These are phyloP conservation scores for Sordariomycetes sp. DNA, from an alignment of 2,329 filamentous ascomycete species.

Conservation along the genomic window DNA sequence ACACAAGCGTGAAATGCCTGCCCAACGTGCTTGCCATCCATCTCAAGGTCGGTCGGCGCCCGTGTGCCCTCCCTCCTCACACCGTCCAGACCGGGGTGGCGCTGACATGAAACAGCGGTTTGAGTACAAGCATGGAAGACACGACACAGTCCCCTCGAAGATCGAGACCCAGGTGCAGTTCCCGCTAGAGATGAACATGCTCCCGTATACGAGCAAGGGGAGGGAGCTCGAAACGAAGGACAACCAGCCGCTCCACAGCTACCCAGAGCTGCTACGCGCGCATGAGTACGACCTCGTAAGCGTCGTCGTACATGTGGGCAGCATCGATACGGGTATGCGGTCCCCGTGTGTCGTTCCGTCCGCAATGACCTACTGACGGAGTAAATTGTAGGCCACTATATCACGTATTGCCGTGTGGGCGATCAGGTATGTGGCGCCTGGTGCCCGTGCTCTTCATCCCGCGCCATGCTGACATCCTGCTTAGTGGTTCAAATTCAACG, in stretches of 20 bases:
- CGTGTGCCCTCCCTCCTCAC: not conserved
- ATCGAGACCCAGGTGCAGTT: conserved; percentile 81
- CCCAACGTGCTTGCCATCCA: conserved; percentile 88
- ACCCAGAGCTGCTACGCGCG: conserved; percentile 44
- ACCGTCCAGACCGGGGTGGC: not conserved
- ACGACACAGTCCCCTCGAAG: conserved; percentile 64
- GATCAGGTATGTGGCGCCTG: conserved; percentile 34
- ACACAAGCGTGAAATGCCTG: conserved; percentile 70
- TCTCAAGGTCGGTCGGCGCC: conserved; percentile 51
- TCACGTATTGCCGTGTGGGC: conserved; percentile 74
- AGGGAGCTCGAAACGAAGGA: conserved; percentile 19
- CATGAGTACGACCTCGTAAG: conserved; percentile 80
- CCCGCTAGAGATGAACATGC: conserved; percentile 76
- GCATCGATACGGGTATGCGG: conserved; percentile 80
- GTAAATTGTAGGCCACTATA: conserved; percentile 50
- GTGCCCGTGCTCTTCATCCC: not conserved
- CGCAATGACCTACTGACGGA: not conserved
- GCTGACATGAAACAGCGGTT: conserved; percentile 34
- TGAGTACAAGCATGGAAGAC: conserved; percentile 54
- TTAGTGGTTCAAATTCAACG: conserved; percentile 86
- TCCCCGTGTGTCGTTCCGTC: not conserved
- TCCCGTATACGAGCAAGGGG: conserved; percentile 66
- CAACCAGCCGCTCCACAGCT: conserved; percentile 11
- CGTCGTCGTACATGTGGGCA: conserved; percentile 86
- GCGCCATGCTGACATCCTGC: not conserved